Conservation (phyloP, 2,329 filamentous ascomycete genomes). For the Alternaria metachromatica region DNA sequence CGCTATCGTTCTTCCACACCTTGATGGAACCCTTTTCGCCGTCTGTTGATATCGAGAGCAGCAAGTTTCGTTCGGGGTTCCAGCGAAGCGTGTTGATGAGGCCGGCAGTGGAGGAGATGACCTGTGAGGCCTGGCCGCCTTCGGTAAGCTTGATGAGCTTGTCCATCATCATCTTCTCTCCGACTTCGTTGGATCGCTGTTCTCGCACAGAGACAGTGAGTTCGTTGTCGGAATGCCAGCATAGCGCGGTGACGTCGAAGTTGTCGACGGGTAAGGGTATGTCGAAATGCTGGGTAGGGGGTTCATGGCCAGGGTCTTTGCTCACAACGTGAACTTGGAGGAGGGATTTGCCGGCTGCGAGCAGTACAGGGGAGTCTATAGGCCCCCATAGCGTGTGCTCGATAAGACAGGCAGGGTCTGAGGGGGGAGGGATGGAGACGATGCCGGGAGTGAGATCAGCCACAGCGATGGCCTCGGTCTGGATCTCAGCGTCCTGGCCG, state of each 20-base stretch:
- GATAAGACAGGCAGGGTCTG: constrained; percentile 31
- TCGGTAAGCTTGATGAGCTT: constrained; percentile 46
- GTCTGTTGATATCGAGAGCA: constrained; percentile 49
- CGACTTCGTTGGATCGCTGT: constrained; percentile 44
- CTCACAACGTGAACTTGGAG: constrained; percentile 42
- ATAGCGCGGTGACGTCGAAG: constrained; percentile 46
- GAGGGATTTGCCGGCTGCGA: constrained; percentile 46
- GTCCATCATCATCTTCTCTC: constrained; percentile 48
- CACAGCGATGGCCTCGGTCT: constrained; percentile 45
- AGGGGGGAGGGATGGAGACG: constrained; percentile 35
- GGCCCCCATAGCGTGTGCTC: constrained; percentile 48
- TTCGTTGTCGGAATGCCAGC: constrained; percentile 45
- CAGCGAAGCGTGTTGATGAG: constrained; percentile 47
- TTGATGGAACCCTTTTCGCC: constrained; percentile 49
- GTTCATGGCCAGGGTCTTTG: constrained; percentile 10
- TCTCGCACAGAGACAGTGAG: constrained; percentile 45
- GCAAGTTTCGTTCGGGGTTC: constrained; percentile 42
- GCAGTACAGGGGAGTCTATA: constrained; percentile 36
- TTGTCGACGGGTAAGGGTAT: constrained; percentile 38
- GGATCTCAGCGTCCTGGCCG: constrained; percentile 45
- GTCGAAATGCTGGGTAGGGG: constrained; percentile 28
- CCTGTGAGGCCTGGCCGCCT: constrained; percentile 36
- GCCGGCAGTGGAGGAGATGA: constrained; percentile 47
- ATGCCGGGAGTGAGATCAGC: constrained; percentile 40
- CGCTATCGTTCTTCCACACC: constrained; percentile 46